phyloP scores from a whole-genome alignment of 1,139 yeast species.

The Debaryomyces sp. region DNA sequence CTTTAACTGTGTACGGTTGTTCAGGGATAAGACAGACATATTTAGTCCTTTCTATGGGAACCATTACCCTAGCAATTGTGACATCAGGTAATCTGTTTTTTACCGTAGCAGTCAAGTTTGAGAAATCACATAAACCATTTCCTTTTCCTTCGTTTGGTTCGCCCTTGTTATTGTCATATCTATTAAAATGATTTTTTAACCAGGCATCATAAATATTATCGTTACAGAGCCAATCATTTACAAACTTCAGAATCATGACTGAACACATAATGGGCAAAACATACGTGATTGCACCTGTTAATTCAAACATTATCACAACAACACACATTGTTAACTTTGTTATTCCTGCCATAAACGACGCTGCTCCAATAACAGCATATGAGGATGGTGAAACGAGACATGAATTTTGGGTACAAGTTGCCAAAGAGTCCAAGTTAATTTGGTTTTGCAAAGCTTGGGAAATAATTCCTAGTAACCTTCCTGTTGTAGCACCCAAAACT shows the following conservation, averaged over 20 bases:
- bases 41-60: constrained; percentile 30
- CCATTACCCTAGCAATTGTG: constrained; percentile 33
- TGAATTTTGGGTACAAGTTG: constrained; percentile 54
- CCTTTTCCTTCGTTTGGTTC: constrained; percentile 42
- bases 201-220: constrained; percentile 54
- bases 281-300: constrained; percentile 62
- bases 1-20: constrained; percentile 25
- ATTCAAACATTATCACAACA: constrained; percentile 58
- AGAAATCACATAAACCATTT: constrained; percentile 40
- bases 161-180: constrained; percentile 8
- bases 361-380: constrained; percentile 65
- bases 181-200: constrained; percentile 36
- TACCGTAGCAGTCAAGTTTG: constrained; percentile 31
- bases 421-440: constrained; percentile 41
- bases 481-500: constrained; percentile 69
- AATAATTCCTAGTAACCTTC: constrained; percentile 66
- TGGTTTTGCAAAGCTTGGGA: constrained; percentile 52
- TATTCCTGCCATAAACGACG: constrained; percentile 58
- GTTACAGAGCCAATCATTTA: constrained; percentile 49
- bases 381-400: constrained; percentile 60
- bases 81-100: constrained; percentile 40
- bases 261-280: constrained; percentile 63
- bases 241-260: constrained; percentile 54
- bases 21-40: constrained; percentile 35
- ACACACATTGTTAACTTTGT: constrained; percentile 60